Evolutionary conservation across 257 asterid species (phyloP).

Genomic region (Apocynum venetum): DNA sequence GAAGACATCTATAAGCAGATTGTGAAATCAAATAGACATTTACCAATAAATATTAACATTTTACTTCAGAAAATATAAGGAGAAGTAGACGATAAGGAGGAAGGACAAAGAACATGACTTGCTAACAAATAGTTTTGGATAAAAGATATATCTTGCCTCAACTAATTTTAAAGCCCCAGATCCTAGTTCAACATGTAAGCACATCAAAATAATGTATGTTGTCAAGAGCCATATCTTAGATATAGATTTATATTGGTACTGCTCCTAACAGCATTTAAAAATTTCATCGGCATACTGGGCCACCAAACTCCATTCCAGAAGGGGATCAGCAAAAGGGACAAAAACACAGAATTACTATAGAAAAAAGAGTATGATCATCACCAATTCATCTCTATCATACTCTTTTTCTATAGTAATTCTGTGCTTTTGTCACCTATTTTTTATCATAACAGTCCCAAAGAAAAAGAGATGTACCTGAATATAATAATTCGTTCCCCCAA

Average conservation of each 20-base stretch:
- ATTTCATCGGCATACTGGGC: not conserved
- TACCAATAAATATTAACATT: not conserved
- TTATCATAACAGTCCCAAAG: not conserved
- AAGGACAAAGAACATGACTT: not conserved
- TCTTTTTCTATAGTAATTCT: too few species aligned
- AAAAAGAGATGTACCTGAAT: conserved; percentile 58
- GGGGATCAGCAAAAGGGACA: not conserved
- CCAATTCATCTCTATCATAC: not conserved
- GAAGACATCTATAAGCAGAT: conserved; percentile 17
- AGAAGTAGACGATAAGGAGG: too few species aligned
- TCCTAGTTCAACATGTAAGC: not conserved
- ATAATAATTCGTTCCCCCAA: conserved; percentile 97
- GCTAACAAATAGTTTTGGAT: not conserved
- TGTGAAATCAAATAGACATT: conserved; percentile 9
- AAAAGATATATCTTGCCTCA: not conserved
- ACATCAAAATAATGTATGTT: not conserved
- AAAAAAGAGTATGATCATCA: not conserved
- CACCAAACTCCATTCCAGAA: not conserved
- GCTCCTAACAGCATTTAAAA: not conserved
- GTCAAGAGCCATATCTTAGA: not conserved
- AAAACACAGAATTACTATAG: not conserved
- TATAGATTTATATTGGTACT: not conserved
- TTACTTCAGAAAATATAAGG: not conserved
- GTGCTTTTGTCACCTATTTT: not conserved
- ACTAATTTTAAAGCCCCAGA: not conserved